Conservation (phyloP, 306 rosid genomes). For the Mucuna pruriens region DNA sequence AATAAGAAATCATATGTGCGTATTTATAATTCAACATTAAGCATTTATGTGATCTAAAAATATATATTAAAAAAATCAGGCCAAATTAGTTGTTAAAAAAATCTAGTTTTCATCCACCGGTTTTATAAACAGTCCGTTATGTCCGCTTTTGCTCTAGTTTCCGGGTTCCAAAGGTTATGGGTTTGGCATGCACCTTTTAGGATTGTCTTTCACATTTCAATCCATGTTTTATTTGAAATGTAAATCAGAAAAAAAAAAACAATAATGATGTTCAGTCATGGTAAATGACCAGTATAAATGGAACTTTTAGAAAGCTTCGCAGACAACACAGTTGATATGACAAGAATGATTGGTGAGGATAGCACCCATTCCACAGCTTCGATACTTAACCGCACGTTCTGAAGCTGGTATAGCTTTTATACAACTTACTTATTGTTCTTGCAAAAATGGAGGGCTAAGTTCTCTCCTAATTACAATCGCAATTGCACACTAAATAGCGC, state of each 20-base stretch:
- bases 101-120: background rate
- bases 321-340: background rate
- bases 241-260: background rate
- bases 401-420: background rate
- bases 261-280: background rate
- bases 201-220: constrained; percentile 5
- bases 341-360: background rate
- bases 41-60: background rate
- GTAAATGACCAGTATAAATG: background rate
- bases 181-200: background rate
- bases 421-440: constrained; percentile 2
- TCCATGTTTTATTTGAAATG: background rate
- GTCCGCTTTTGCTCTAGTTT: background rate
- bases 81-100: background rate
- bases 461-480: too few species aligned
- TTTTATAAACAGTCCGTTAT: background rate
- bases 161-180: background rate
- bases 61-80: background rate
- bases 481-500: background rate
- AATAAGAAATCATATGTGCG: background rate
- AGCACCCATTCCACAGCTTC: background rate
- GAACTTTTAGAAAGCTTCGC: background rate
- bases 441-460: background rate
- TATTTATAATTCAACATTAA: background rate
- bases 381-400: background rate